Percentiles rank a stretch among this genome's conserved stretches.
Conservation (phyloP, 78 protist genomes). For the Andalucia godoyi region DNA sequence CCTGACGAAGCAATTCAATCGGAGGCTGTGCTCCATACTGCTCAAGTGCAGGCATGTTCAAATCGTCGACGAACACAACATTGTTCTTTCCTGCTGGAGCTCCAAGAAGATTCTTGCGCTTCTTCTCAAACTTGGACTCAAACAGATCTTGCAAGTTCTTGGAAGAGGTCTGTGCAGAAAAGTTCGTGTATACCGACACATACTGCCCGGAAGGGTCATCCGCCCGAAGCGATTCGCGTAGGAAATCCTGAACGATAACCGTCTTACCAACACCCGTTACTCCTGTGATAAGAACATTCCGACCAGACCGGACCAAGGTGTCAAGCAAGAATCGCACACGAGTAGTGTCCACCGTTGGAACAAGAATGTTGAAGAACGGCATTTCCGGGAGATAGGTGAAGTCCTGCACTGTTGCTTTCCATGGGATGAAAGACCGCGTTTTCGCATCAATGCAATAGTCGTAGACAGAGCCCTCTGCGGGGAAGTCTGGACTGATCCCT, state of each 20-base stretch:
- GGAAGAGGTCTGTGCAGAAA: constrained; percentile 51
- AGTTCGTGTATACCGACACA: background rate
- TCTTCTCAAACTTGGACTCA: constrained; percentile 36
- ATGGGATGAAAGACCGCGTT: background rate
- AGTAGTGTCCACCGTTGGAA: constrained; percentile 45
- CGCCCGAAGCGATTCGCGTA: background rate
- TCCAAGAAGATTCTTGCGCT: constrained; percentile 21
- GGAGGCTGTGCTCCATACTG: constrained; percentile 77
- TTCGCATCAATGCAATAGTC: constrained; percentile 6
- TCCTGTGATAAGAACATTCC: constrained; percentile 10
- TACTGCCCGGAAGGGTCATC: constrained; percentile 4
- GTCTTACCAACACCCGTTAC: constrained; percentile 24
- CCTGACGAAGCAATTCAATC: constrained; percentile 64
- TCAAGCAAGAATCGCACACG: constrained; percentile 20
- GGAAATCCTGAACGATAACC: background rate
- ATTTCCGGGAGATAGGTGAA: constrained; percentile 7
- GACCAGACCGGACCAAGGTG: background rate
- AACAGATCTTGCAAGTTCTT: constrained; percentile 35
- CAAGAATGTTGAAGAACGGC: constrained; percentile 5
- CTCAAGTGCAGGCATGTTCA: constrained; percentile 80
- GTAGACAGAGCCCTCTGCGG: background rate
- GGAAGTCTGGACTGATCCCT: background rate
- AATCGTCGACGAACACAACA: constrained; percentile 66
- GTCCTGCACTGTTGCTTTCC: constrained; percentile 9
- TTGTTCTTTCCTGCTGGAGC: constrained; percentile 46